Percentiles rank a stretch among this genome's conserved stretches.
Conservation (phyloP, 169 alveolate genomes). For the Cryptosporidium sp. region DNA sequence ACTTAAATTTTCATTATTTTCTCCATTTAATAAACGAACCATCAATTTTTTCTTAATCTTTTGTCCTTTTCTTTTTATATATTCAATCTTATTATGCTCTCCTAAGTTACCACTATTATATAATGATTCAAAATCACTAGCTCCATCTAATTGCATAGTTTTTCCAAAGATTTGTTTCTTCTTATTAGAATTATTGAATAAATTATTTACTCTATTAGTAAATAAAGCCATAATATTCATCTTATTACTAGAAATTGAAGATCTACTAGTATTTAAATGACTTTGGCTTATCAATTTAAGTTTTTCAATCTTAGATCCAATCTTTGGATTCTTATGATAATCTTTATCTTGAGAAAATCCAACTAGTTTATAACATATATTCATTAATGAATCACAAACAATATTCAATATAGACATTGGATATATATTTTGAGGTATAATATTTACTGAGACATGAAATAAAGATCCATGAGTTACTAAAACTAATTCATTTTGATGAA, state of each 20-base stretch:
- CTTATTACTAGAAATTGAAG: not conserved
- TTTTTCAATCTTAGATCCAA: not conserved
- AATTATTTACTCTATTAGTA: slow-evolving; percentile 8
- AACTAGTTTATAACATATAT: slow-evolving; percentile 18
- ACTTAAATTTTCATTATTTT: not conserved
- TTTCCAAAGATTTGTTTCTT: slow-evolving; percentile 4
- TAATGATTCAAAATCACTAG: not conserved
- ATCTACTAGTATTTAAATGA: not conserved
- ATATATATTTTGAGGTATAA: slow-evolving; percentile 45
- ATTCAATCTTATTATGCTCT: slow-evolving; percentile 7
- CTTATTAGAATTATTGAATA: slow-evolving; percentile 12
- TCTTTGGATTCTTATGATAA: not conserved
- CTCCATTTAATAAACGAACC: not conserved
- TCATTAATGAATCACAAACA: slow-evolving; percentile 47
- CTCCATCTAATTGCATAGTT: slow-evolving; percentile 4
- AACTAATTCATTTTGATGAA: slow-evolving; percentile 81
- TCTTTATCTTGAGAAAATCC: slow-evolving; percentile 22
- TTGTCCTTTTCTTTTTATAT: not conserved
- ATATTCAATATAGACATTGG: slow-evolving; percentile 40
- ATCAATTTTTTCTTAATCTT: not conserved
- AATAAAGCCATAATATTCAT: slow-evolving; percentile 31
- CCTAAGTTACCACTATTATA: not conserved
- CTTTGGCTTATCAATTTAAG: not conserved
- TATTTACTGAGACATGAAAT: slow-evolving; percentile 32
- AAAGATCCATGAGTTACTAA: slow-evolving; percentile 61